Evolutionary conservation across 495 filamentous ascomycete species (phyloP).

Genomic region (Chaetomium cochliodes): DNA sequence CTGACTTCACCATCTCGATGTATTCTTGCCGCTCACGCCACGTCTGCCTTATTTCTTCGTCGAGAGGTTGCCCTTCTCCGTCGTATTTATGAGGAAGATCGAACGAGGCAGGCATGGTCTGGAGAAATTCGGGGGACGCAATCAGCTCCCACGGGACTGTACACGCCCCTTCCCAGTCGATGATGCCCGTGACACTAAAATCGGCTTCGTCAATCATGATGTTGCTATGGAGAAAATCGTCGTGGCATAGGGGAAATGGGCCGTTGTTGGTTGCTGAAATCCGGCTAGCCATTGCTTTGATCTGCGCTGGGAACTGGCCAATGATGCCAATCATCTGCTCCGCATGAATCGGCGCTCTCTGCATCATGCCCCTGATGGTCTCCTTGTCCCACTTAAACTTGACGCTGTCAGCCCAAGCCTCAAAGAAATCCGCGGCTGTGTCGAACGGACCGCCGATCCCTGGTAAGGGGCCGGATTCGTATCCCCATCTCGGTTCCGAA

Average conservation of each 20-base stretch:
- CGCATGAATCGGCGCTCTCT: slow-evolving; percentile 1
- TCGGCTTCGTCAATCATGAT: slow-evolving; percentile 35
- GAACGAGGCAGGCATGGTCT: slow-evolving; percentile 9
- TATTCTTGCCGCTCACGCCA: slow-evolving; percentile 23
- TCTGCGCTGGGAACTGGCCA: slow-evolving; percentile 20
- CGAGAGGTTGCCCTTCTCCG: slow-evolving; percentile 13
- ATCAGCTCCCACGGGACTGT: slow-evolving; percentile 33
- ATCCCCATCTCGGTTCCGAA: slow-evolving; percentile 21
- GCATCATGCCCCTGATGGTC: slow-evolving; percentile 13
- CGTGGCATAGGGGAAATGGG: slow-evolving; percentile 34
- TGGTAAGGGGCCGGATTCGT: slow-evolving; percentile 25
- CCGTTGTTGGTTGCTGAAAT: slow-evolving; percentile 24
- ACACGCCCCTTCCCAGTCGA: slow-evolving; percentile 41
- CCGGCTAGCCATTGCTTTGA: slow-evolving; percentile 23
- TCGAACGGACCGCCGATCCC: slow-evolving; percentile 31
- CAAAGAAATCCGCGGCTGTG: slow-evolving; percentile 27
- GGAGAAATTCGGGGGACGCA: slow-evolving; percentile 18
- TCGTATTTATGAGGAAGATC: slow-evolving; percentile 21
- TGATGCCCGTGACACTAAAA: slow-evolving; percentile 33
- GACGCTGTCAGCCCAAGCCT: slow-evolving; percentile 22
- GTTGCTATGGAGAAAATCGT: slow-evolving; percentile 39
- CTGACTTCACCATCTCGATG: slow-evolving; percentile 18
- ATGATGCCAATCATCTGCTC: slow-evolving; percentile 23
- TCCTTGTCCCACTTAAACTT: slow-evolving; percentile 22
- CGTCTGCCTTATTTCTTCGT: slow-evolving; percentile 10